Percentiles rank a stretch among this genome's conserved stretches.
phyloP scores from a whole-genome alignment of 106 monocot species.

The Ottelia alismoides region DNA sequence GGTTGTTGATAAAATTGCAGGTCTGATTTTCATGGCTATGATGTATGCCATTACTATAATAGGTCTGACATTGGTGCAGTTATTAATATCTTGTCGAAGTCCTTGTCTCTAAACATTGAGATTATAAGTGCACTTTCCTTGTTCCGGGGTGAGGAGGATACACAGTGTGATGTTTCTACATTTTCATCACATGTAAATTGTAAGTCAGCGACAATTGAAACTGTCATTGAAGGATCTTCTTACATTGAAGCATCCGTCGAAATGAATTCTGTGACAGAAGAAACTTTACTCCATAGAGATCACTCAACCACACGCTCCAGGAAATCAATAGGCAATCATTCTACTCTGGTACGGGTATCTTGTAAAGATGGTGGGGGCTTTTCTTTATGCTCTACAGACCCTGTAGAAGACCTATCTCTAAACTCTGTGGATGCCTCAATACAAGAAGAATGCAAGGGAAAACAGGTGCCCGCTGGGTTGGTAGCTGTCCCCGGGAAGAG shows the following conservation, averaged over 20 bases:
- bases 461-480: not conserved
- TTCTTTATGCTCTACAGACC: not conserved
- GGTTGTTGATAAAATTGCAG: conserved; percentile 32
- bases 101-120: conserved; percentile 18
- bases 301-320: no score
- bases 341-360: no score
- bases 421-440: not conserved
- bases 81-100: conserved; percentile 28
- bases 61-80: conserved; percentile 40
- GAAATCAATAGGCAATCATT: no score
- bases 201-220: no score
- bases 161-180: no score
- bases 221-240: no score
- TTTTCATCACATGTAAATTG: no score
- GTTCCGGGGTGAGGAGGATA: conserved; percentile 27
- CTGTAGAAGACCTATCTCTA: not conserved
- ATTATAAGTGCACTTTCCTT: conserved; percentile 38
- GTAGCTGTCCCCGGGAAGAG: not conserved
- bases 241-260: no score
- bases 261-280: no score
- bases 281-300: no score
- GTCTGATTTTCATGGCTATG: conserved; percentile 35
- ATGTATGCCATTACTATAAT: conserved; percentile 53
- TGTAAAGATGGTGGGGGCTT: not conserved
- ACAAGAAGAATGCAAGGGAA: conserved; percentile 1